Percentiles rank a stretch among this genome's conserved stretches.
These are phyloP conservation scores for Botrytis pseudocinerea DNA, from an alignment of 2,329 filamentous ascomycete genomes.

Conservation along the genomic window DNA sequence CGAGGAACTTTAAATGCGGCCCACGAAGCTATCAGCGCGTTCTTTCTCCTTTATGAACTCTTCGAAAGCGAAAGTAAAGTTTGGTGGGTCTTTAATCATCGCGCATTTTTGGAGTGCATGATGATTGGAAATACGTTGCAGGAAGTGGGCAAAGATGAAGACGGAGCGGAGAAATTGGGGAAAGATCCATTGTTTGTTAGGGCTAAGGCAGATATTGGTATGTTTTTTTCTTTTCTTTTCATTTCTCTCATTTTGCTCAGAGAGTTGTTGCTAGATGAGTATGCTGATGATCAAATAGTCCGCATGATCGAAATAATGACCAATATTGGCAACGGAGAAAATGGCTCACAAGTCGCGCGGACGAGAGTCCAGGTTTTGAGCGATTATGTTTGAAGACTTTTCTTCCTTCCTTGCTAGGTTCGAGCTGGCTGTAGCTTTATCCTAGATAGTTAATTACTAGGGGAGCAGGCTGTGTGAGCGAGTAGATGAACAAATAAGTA, in stretches of 20 bases:
- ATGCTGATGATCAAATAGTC: conserved; percentile 42
- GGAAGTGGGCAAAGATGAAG: conserved; percentile 51
- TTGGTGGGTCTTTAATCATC: conserved; percentile 84
- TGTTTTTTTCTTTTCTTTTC: conserved; percentile 39
- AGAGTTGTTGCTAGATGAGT: not conserved
- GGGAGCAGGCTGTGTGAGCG: too few relatives aligned
- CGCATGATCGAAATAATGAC: conserved; percentile 66
- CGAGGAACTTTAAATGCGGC: conserved; percentile 72
- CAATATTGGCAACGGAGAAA: conserved; percentile 54
- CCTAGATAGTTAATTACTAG: not conserved
- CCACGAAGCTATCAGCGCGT: conserved; percentile 71
- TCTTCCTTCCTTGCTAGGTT: not conserved
- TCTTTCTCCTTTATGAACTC: conserved; percentile 70
- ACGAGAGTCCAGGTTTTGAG: conserved; percentile 60
- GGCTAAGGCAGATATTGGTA: conserved; percentile 61
- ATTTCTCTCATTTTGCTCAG: not conserved
- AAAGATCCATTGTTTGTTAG: conserved; percentile 60
- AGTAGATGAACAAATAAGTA: not conserved
- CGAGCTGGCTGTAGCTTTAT: not conserved
- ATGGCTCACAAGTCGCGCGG: conserved; percentile 59
- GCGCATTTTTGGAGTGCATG: conserved; percentile 74
- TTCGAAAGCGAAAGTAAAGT: conserved; percentile 72
- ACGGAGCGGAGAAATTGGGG: conserved; percentile 48
- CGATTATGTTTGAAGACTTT: conserved; percentile 44
- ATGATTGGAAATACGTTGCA: conserved; percentile 64